Percentiles rank a stretch among this genome's conserved stretches.
Evolutionary conservation across 2,329 filamentous ascomycete genomes (phyloP).

Genomic region (Aspergillus neotritici): DNA sequence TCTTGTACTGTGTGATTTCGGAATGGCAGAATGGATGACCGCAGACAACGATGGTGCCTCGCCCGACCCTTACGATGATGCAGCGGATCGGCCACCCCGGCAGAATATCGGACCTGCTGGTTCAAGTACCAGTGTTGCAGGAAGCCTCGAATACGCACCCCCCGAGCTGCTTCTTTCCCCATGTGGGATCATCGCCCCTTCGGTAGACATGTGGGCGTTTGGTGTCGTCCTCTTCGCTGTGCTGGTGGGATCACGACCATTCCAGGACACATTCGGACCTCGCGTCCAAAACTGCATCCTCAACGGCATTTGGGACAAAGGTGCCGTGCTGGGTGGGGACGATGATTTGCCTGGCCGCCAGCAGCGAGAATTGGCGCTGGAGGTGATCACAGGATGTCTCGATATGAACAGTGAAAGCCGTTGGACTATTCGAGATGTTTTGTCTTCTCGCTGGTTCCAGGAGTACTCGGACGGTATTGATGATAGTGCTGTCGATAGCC

Average conservation of each 20-base stretch:
- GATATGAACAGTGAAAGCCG: slow-evolving; percentile 51
- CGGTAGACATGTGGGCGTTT: slow-evolving; percentile 63
- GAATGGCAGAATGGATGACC: slow-evolving; percentile 62
- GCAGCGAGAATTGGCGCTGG: slow-evolving; percentile 47
- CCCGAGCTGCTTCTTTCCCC: slow-evolving; percentile 42
- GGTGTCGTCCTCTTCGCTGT: slow-evolving; percentile 59
- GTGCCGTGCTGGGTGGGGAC: slow-evolving; percentile 44
- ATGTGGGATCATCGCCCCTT: slow-evolving; percentile 41
- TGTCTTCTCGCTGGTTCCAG: slow-evolving; percentile 53
- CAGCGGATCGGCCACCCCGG: slow-evolving; percentile 43
- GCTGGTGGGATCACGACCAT: slow-evolving; percentile 57
- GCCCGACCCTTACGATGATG: slow-evolving; percentile 45
- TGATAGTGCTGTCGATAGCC: slow-evolving; percentile 26
- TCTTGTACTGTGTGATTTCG: slow-evolving; percentile 62
- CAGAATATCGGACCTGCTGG: slow-evolving; percentile 51
- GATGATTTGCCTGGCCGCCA: slow-evolving; percentile 31
- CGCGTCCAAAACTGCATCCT: slow-evolving; percentile 56
- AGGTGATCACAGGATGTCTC: slow-evolving; percentile 56
- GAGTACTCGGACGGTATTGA: slow-evolving; percentile 31
- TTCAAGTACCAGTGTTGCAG: slow-evolving; percentile 54
- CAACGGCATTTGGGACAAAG: slow-evolving; percentile 53
- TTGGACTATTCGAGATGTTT: slow-evolving; percentile 53
- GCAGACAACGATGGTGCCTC: slow-evolving; percentile 49
- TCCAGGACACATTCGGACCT: slow-evolving; percentile 55
- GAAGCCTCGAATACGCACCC: slow-evolving; percentile 53